phyloP scores from a whole-genome alignment of 2,329 filamentous ascomycete species.

The Alternaria sp. region DNA sequence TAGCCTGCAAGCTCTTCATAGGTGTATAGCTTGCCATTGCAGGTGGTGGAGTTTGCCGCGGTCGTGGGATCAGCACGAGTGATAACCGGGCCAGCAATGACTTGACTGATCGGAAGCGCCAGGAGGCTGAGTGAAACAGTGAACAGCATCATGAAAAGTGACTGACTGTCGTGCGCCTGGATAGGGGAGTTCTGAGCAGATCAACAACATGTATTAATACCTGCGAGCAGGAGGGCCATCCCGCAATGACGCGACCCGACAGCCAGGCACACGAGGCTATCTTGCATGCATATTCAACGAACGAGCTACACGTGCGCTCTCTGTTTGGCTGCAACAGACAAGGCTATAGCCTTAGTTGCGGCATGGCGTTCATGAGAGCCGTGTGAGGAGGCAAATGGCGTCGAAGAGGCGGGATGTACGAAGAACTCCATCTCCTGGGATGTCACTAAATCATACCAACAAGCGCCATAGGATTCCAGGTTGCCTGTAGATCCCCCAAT shows the following conservation, averaged over 20 bases:
- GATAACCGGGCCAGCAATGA: slow-evolving; percentile 28
- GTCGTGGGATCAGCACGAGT: slow-evolving; percentile 3
- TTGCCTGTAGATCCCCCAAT: slow-evolving; percentile 9
- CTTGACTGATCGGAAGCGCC: slow-evolving; percentile 25
- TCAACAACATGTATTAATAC: slow-evolving; percentile 22
- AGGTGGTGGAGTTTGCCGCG: slow-evolving; percentile 55
- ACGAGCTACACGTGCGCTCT: slow-evolving; percentile 1
- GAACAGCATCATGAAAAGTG: slow-evolving; percentile 31
- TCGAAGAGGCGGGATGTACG: slow-evolving; percentile 14
- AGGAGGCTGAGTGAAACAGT: slow-evolving; percentile 25
- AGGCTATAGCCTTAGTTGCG: slow-evolving; percentile 7
- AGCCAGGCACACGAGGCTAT: slow-evolving; percentile 13
- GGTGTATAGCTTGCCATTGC: slow-evolving; percentile 69
- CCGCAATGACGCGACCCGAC: slow-evolving; percentile 18
- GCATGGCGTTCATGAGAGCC: slow-evolving; percentile 9
- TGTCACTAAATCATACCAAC: slow-evolving; percentile 7
- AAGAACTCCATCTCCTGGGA: slow-evolving; percentile 18
- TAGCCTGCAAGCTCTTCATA: slow-evolving; percentile 75
- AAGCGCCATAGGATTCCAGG: not conserved
- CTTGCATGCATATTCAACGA: not conserved
- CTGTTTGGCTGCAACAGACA: slow-evolving; percentile 26
- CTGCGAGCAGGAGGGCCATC: slow-evolving; percentile 6
- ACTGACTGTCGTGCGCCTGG: slow-evolving; percentile 25
- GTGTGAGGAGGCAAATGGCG: slow-evolving; percentile 7
- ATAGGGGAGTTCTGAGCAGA: slow-evolving; percentile 3